Evolutionary conservation across 176 grass and related monocot genomes (phyloP), one percentile per base, ranked within the genome.

Genomic region (Phoenix dactylifera): DNA sequence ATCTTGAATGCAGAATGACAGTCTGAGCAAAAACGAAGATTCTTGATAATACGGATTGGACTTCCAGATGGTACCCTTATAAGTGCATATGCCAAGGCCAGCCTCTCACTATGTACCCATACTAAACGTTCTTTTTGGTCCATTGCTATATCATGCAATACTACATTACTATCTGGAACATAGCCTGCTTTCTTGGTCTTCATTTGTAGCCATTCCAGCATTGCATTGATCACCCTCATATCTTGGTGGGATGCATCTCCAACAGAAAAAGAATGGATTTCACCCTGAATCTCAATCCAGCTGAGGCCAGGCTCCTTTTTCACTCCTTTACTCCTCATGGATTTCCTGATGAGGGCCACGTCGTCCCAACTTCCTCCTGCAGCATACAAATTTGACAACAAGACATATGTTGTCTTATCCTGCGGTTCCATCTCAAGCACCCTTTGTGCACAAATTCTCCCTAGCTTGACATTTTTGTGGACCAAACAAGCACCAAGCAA

Each of bases 311-410:
- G 59, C 52, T 73, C 70, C 51, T 73, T 73, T 25, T 63, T 63
- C 51, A 63, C 59, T 63, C 59, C 51, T 63, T 73, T 73, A 32
- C 18, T 51, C 63, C 70, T 63, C 70, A 63, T 63, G 19, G 51
- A 62, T 63, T 63, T 73, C 51, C 70, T 63, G 26, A 63, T 58
- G 63, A 63, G 70, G 59, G 70, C 70, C 15, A 63, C 70, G 24
- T 73, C 50, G 19, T 63, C 70, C 59, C 59, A 73, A 63, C 50
- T 73, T 63, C 59, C 60, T 49, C 24, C 51, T 35, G 59, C 26
- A 25, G 70, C 70, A 55, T 73, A 55, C 70, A 63, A 44, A 61
- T 73, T 73, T 63, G 70, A 73, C 30, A 73, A 55, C 55, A 73
- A 55, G 9, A 73, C 19, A 39, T 73, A 73, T 15, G 70, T 73